Evolutionary conservation across 805 yeast genomes (phyloP).

Genomic region (Lipomyces sp.): DNA sequence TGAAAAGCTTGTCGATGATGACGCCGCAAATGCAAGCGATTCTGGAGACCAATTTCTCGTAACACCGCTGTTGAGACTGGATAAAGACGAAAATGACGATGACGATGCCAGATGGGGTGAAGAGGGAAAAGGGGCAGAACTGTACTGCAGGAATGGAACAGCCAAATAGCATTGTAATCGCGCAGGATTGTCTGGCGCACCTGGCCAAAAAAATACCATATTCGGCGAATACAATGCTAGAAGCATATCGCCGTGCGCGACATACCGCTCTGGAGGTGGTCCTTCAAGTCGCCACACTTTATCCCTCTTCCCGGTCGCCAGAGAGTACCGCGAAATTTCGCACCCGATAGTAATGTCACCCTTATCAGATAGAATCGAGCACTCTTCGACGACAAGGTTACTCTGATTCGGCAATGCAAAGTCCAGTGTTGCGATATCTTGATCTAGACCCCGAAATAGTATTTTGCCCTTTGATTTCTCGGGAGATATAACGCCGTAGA

Average conservation of each 20-base stretch:
- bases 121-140: neutral
- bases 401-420: constrained; percentile 12
- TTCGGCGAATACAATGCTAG: constrained; percentile 18
- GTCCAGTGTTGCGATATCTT: constrained; percentile 7
- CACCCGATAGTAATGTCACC: constrained; percentile 7
- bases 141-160: neutral
- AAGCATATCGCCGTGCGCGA: constrained; percentile 7
- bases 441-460: constrained; percentile 4
- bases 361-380: neutral
- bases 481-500: constrained; percentile 3
- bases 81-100: too few species aligned
- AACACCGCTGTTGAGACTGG: neutral
- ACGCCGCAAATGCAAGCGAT: neutral
- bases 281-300: constrained; percentile 5
- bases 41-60: neutral
- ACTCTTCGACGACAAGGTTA: constrained; percentile 9
- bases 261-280: constrained; percentile 15
- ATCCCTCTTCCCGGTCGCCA: constrained; percentile 3
- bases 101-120: neutral
- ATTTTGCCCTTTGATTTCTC: neutral
- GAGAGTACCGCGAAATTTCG: constrained; percentile 1
- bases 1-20: neutral
- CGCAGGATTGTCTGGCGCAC: constrained; percentile 15
- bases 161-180: constrained; percentile 10
- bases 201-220: constrained; percentile 21